Evolutionary conservation across 371 early-diverging fungal genomes (phyloP).

Genomic region (Entomophthora muscae): DNA sequence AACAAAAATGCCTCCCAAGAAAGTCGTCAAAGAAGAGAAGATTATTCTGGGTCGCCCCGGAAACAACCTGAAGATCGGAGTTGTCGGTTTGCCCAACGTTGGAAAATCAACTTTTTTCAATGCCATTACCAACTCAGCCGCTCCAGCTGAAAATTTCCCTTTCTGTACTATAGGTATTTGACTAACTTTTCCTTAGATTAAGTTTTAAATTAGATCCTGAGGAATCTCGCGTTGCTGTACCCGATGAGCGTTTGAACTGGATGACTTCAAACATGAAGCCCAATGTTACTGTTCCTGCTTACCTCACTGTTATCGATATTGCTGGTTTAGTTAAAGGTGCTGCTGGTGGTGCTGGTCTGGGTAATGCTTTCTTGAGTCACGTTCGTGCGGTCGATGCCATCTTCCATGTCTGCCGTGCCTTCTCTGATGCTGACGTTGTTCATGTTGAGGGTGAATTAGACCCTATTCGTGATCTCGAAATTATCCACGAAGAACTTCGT

Average conservation of each 20-base stretch:
- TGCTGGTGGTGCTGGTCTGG: constrained; percentile 59
- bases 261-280: constrained; percentile 51
- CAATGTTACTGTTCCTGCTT: constrained; percentile 33
- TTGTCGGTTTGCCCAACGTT: constrained; percentile 95
- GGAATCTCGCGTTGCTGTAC: constrained; percentile 63
- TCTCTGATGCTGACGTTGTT: constrained; percentile 69
- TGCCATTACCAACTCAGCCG: constrained; percentile 61
- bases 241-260: constrained; percentile 63
- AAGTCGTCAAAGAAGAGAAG: constrained; percentile 63
- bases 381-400: constrained; percentile 86
- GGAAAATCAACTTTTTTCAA: constrained; percentile 90
- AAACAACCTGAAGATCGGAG: constrained; percentile 75
- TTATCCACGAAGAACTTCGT: constrained; percentile 78
- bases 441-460: constrained; percentile 82
- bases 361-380: constrained; percentile 84
- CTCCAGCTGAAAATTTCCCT: constrained; percentile 63
- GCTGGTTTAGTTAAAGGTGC: constrained; percentile 91
- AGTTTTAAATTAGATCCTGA: constrained; percentile 43
- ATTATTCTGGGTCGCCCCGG: constrained; percentile 78
- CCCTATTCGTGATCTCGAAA: constrained; percentile 76
- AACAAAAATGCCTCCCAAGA: constrained; percentile 48
- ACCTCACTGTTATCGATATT: constrained; percentile 80
- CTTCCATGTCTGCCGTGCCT: constrained; percentile 73
- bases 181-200: constrained; percentile 49
- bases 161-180: constrained; percentile 42